Conservation (phyloP, 345 rosid species). For the Luvunga scandens region DNA sequence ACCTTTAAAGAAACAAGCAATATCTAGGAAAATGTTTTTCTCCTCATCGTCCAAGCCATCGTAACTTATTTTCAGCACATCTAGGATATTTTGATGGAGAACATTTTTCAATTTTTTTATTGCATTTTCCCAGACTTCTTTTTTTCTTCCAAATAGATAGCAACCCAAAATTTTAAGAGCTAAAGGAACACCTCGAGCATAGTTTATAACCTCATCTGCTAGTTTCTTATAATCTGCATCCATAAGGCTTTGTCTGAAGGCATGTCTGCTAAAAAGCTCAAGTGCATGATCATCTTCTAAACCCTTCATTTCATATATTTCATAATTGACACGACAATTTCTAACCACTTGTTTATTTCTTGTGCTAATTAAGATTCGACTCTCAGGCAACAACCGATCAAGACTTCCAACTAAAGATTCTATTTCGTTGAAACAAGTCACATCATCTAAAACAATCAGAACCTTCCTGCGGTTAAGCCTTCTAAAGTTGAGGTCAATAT, state of each 20-base stretch:
- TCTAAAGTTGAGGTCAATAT: too few relatives aligned
- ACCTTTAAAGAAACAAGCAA: slow-evolving; percentile 17
- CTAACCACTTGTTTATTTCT: too few relatives aligned
- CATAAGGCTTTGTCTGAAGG: neutral
- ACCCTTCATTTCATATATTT: neutral
- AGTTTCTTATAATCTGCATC: neutral
- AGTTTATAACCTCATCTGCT: too few relatives aligned
- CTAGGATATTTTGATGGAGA: neutral
- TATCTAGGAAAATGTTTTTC: slow-evolving; percentile 1
- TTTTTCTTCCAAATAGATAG: too few relatives aligned
- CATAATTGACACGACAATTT: too few relatives aligned
- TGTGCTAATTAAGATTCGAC: too few relatives aligned
- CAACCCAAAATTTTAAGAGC: too few relatives aligned
- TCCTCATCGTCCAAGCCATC: neutral
- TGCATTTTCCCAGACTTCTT: neutral
- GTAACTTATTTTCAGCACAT: neutral
- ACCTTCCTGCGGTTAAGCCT: neutral
- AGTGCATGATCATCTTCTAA: neutral
- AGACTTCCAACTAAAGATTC: too few relatives aligned
- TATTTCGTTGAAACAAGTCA: too few relatives aligned
- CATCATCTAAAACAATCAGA: neutral
- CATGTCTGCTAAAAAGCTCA: neutral
- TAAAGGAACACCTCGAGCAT: neutral
- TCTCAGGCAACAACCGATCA: neutral
- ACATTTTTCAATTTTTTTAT: neutral